These are phyloP conservation scores for Hymenoscyphus albidus DNA, from an alignment of 2,329 filamentous ascomycete genomes.

Conservation along the genomic window DNA sequence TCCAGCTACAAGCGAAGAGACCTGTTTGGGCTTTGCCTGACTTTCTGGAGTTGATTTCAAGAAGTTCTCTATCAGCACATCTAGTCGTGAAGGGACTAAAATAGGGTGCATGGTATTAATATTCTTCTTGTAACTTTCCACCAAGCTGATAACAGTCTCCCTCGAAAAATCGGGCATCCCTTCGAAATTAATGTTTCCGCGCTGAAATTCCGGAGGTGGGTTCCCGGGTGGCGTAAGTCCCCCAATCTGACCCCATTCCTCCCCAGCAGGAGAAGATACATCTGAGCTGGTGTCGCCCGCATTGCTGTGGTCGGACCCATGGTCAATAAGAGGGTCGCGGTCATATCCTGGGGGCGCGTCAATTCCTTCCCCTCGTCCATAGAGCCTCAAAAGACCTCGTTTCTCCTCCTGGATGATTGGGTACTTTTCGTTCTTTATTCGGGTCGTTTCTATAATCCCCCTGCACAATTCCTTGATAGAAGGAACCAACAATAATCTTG, in stretches of 20 bases:
- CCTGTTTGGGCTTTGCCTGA: slow-evolving; percentile 28
- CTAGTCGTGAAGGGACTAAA: slow-evolving; percentile 50
- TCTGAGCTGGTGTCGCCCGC: slow-evolving; percentile 46
- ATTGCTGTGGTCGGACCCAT: slow-evolving; percentile 40
- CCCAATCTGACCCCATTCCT: slow-evolving; percentile 57
- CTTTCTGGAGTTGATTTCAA: slow-evolving; percentile 30
- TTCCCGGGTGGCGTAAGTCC: slow-evolving; percentile 31
- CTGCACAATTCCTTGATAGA: slow-evolving; percentile 58
- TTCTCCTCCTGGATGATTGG: slow-evolving; percentile 72
- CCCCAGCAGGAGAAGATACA: slow-evolving; percentile 50
- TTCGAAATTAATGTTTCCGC: slow-evolving; percentile 36
- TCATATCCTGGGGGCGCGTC: slow-evolving; percentile 49
- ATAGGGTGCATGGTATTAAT: slow-evolving; percentile 65
- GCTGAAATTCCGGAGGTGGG: slow-evolving; percentile 17
- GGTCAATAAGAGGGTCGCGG: slow-evolving; percentile 35
- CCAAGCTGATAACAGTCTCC: slow-evolving; percentile 48
- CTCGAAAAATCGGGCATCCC: slow-evolving; percentile 54
- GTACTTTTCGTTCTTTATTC: slow-evolving; percentile 61
- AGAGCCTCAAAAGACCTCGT: slow-evolving; percentile 70
- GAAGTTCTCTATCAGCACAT: slow-evolving; percentile 37
- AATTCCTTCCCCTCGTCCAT: slow-evolving; percentile 73
- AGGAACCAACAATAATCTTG: slow-evolving; percentile 71
- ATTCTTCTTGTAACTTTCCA: slow-evolving; percentile 55
- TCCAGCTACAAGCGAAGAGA: slow-evolving; percentile 20
- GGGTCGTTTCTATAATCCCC: slow-evolving; percentile 45